Evolutionary conservation across 148 eudicot genomes (phyloP), one percentile per base, ranked within the genome.

Genomic region (Linanthus parryae): DNA sequence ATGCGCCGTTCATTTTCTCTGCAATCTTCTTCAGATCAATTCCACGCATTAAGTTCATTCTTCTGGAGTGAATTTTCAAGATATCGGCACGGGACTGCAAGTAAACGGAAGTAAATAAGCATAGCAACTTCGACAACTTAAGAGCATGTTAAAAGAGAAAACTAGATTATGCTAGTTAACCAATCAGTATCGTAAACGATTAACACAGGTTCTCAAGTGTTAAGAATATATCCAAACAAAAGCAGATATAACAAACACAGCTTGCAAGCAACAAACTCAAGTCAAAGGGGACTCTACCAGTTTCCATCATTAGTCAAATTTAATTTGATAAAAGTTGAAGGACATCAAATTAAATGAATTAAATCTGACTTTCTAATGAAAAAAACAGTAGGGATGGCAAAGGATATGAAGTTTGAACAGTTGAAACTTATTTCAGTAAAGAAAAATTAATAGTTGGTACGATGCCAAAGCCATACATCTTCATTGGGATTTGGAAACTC

Each of bases 401-500:
- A n/a, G n/a, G n/a, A n/a, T n/a, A n/a, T n/a, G n/a, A n/a, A n/a
- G n/a, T n/a, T n/a, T n/a, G n/a, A n/a, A n/a, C n/a, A n/a, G n/a
- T n/a, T n/a, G n/a, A n/a, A n/a, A n/a, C n/a, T n/a, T n/a, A n/a
- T n/a, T n/a, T n/a, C n/a, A n/a, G n/a, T n/a, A n/a, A n/a, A n/a
- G n/a, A n/a, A n/a, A n/a, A n/a, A n/a, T n/a, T n/a, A n/a, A n/a
- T n/a, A n/a, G n/a, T n/a, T n/a, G n/a, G n/a, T n/a, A n/a, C n/a
- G n/a, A n/a, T n/a, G n/a, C n/a, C n/a, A n/a, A 43, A 39, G 16
- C 28, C 54, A 18, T 67, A 80, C 92, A 39, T 84, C 92, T 66
- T 69, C 92, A 54, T 84, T 80, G 24, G 92, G 92, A 72, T 80
- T 80, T 37, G 86, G 92, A 33, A 84, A 84, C 56, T 84, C 92